phyloP scores from a whole-genome alignment of 352 stramenopile genomes.

The Elongisporangium prolatum region DNA sequence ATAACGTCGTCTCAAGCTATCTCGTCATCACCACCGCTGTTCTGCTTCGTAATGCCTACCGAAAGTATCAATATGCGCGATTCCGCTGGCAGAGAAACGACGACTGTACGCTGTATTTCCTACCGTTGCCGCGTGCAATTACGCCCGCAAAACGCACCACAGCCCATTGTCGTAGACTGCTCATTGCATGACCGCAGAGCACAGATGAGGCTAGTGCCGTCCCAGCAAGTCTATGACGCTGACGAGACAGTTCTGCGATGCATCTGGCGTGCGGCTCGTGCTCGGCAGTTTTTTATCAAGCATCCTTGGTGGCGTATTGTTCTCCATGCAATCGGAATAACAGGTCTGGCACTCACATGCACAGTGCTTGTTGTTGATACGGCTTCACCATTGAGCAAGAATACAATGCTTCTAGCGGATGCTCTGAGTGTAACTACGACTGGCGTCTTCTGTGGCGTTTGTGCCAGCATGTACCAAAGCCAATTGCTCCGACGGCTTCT shows the following conservation, averaged over 20 bases:
- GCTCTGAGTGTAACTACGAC: neutral
- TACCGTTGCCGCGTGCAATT: neutral
- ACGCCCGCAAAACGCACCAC: neutral
- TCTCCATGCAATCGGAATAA: neutral
- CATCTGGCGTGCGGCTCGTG: neutral
- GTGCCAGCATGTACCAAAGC: neutral
- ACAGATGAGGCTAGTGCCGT: neutral
- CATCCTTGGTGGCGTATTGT: neutral
- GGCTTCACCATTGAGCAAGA: neutral
- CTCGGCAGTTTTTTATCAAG: neutral
- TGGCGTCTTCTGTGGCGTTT: neutral
- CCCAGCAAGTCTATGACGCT: neutral
- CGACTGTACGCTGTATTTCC: neutral
- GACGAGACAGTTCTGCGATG: neutral
- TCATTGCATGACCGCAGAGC: neutral
- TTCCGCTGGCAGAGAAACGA: neutral
- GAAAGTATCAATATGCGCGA: neutral
- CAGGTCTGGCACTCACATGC: neutral
- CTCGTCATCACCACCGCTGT: neutral
- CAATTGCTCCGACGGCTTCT: neutral
- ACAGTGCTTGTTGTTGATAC: neutral
- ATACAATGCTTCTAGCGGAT: too few relatives aligned
- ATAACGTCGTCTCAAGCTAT: neutral
- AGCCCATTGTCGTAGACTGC: neutral
- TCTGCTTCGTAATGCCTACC: neutral